Evolutionary conservation across 202 grass and related monocot species (phyloP).

Genomic region (Elaeis oleifera): DNA sequence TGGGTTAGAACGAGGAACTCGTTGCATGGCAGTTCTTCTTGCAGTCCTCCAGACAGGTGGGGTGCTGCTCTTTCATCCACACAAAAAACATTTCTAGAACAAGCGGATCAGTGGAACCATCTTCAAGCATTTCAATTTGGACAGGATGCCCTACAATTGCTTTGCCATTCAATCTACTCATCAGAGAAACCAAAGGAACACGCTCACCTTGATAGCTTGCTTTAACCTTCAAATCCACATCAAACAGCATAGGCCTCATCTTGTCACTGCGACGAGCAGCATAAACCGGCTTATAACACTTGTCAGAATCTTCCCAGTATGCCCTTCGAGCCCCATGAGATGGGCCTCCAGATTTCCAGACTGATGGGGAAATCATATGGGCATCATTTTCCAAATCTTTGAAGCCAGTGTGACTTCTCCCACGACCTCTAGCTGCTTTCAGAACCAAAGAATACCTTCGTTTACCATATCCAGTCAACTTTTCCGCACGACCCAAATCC

Average conservation of each 20-base stretch:
- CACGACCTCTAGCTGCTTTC: slow-evolving; percentile 52
- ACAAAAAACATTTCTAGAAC: slow-evolving; percentile 36
- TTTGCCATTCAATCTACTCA: slow-evolving; percentile 97
- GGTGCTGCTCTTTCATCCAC: slow-evolving; percentile 42
- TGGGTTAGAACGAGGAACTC: slow-evolving; percentile 70
- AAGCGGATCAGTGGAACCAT: slow-evolving; percentile 56
- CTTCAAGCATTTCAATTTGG: slow-evolving; percentile 85
- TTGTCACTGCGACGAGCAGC: slow-evolving; percentile 30
- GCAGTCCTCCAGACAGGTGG: slow-evolving; percentile 83
- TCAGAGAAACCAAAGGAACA: slow-evolving; percentile 94
- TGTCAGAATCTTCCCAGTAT: slow-evolving; percentile 37
- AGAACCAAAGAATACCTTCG: slow-evolving; percentile 37
- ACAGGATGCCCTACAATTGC: slow-evolving; percentile 93
- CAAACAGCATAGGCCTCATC: slow-evolving; percentile 47
- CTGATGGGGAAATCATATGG: slow-evolving; percentile 26
- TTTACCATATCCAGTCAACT: slow-evolving; percentile 38
- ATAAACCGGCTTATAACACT: slow-evolving; percentile 37
- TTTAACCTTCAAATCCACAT: slow-evolving; percentile 80
- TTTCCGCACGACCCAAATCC: slow-evolving; percentile 27
- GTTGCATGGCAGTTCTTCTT: slow-evolving; percentile 87
- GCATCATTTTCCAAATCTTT: slow-evolving; percentile 40
- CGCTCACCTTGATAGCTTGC: slow-evolving; percentile 94
- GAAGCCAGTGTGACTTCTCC: slow-evolving; percentile 33
- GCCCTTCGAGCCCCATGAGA: slow-evolving; percentile 27
- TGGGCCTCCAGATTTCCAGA: slow-evolving; percentile 27